Evolutionary conservation across 2,329 filamentous ascomycete species (phyloP).

Genomic region (Sporothrix pseudoabietina): DNA sequence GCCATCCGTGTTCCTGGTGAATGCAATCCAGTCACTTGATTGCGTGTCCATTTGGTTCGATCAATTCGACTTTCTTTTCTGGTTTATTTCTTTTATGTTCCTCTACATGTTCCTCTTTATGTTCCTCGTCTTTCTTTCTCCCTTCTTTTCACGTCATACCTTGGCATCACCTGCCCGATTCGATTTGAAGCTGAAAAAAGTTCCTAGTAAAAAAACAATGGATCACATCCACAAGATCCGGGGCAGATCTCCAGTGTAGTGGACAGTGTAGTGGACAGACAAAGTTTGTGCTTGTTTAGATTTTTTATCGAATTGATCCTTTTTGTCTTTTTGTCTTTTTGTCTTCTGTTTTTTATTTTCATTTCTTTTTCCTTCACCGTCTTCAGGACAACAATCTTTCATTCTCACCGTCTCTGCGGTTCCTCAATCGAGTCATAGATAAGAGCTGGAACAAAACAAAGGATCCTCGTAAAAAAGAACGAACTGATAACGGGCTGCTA

Average conservation of each 20-base stretch:
- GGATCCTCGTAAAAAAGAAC: neutral
- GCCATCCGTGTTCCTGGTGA: neutral
- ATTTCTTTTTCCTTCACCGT: neutral
- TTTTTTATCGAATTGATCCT: neutral
- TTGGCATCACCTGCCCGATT: constrained; percentile 27
- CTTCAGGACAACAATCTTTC: neutral
- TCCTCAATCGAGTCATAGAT: constrained; percentile 1
- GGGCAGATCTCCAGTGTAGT: neutral
- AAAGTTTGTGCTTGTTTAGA: too few species aligned
- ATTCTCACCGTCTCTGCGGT: neutral
- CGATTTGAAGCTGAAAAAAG: constrained; percentile 12
- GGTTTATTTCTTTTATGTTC: neutral
- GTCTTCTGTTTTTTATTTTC: neutral
- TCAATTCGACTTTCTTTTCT: neutral
- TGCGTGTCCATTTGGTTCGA: neutral
- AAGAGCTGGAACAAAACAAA: constrained; percentile 18
- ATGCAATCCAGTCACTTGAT: constrained; percentile 22
- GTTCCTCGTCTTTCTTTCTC: neutral
- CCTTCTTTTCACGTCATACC: neutral
- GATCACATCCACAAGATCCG: neutral
- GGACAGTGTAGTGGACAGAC: neutral
- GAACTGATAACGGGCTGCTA: neutral
- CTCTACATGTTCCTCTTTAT: neutral
- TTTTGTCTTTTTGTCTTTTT: neutral
- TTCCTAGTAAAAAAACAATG: neutral